Evolutionary conservation across 2,329 filamentous ascomycete species (phyloP).

Genomic region (Neobulgaria alba): DNA sequence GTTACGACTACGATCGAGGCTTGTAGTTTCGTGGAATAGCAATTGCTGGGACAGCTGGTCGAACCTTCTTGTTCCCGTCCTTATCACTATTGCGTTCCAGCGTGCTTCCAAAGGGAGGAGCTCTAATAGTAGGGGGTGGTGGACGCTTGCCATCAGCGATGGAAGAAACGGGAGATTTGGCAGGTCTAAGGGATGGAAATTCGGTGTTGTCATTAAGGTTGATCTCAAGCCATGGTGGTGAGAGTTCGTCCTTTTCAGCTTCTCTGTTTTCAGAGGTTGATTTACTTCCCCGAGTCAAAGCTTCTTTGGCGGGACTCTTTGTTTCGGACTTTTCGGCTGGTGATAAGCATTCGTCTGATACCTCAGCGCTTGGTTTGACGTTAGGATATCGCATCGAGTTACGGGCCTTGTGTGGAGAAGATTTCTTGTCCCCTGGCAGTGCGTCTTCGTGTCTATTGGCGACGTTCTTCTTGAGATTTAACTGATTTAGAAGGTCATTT

Average conservation of each 20-base stretch:
- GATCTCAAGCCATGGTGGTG: too few relatives aligned
- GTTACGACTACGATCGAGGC: conserved; percentile 5
- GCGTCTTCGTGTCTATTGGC: too few relatives aligned
- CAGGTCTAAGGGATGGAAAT: conserved; percentile 17
- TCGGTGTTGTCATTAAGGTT: conserved; percentile 1
- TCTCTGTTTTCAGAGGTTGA: not conserved
- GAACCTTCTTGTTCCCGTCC: conserved; percentile 4
- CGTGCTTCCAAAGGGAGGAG: conserved; percentile 5
- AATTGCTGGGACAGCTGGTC: conserved; percentile 7
- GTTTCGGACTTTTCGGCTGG: too few relatives aligned
- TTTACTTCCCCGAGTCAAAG: too few relatives aligned
- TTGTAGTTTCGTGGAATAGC: conserved; percentile 17
- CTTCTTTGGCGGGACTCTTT: too few relatives aligned
- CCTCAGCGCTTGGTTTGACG: too few relatives aligned
- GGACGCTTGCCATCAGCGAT: conserved; percentile 19
- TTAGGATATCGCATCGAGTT: too few relatives aligned
- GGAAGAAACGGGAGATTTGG: conserved; percentile 9
- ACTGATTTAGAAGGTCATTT: too few relatives aligned
- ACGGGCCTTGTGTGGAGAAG: too few relatives aligned
- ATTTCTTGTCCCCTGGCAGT: too few relatives aligned
- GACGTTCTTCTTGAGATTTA: too few relatives aligned
- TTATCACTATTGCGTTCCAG: not conserved
- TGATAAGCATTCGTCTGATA: too few relatives aligned
- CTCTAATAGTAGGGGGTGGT: conserved; percentile 6
- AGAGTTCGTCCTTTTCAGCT: conserved; percentile 1